Evolutionary conservation across 192 early-diverging fungal species (phyloP), one percentile per base, ranked within the genome.

Genomic region (Dissophora ornata): DNA sequence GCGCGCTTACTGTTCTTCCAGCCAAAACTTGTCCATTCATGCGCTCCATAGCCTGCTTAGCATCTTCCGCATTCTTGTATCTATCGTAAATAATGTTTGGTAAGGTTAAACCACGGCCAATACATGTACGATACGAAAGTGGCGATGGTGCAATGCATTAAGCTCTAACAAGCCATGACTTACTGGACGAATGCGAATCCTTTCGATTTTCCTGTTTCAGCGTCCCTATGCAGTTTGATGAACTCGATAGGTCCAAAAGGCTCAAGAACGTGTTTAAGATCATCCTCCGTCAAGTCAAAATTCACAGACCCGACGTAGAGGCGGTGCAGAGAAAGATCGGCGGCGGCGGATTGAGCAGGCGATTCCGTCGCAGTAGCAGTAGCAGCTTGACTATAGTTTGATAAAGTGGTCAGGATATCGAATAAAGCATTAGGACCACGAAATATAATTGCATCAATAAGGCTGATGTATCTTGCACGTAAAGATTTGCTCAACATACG

Each of bases 121-220:
- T n/a, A n/a, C n/a, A n/a, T n/a, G n/a, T n/a, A n/a, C n/a, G n/a
- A n/a, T n/a, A n/a, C n/a, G n/a, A n/a, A n/a, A n/a, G n/a, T n/a
- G n/a, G n/a, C n/a, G n/a, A n/a, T n/a, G n/a, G n/a, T n/a, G n/a
- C n/a, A n/a, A n/a, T n/a, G n/a, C n/a, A n/a, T n/a, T n/a, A n/a
- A n/a, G n/a, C n/a, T n/a, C n/a, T n/a, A n/a, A n/a, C n/a, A n/a
- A n/a, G n/a, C n/a, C 4, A 41, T 16, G 32, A 71, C 83, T 71
- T 85, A 94, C 85, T 94, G 88, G 58, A 94, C 89, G 85, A 96
- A 91, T 29, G 91, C 91, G 68, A 85, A 94, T 24, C 94, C 90
- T 71, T 84, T 83, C 21, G 92, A 94, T 56, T 86, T 82, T 21
- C 90, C 91, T 6, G 90, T 88, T 29, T 90, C 89, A 0, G 86